Evolutionary conservation across 23 red algal genomes (phyloP), one percentile per base, ranked within the genome.

Genomic region (Pyropia haitanensis): DNA sequence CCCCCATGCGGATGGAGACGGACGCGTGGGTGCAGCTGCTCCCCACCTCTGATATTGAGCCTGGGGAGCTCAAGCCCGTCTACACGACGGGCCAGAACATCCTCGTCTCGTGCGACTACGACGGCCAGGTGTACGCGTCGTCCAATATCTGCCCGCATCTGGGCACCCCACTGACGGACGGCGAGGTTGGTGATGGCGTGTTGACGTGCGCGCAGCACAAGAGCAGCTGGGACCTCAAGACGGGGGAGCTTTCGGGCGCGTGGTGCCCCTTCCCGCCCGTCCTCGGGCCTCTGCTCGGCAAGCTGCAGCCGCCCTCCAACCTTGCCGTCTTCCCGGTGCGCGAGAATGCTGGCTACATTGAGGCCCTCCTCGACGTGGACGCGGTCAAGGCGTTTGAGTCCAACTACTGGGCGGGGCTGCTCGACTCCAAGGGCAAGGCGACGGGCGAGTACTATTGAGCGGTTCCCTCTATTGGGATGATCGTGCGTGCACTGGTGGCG

Each of bases 241-340:
- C 80, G 0, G 92, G 92, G 10, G 87, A 89, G 57, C 73, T 96
- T 18, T 56, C 74, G 22, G 84, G 83, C 4, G 79, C 85, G 1
- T 96, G 92, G 92, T 96, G 92, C 58, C 84, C 92, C 59, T 96
- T 79, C 73, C 92, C 92, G 56, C 92, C 92, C 4, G 18, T 96
- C 27, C 49, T 96, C 23, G 92, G 92, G 1, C 92, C 92, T 19
- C 68, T 90, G 33, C 77, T 96, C n/a, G 92, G 92, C 39, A 89
- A 90, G 73, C 46, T 96, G 78, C 74, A 89, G 53, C 65, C 70
- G 46, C 63, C 92, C 19, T 64, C 71, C 28, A 75, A 75, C 53
- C 72, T 96, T 14, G 51, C 80, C 13, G 86, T 90, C 28, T 96
- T 72, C 67, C 53, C 92, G 24, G 92, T 96, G 25, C 78, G 92